These are phyloP conservation scores for Parathielavia hyrcaniae DNA, from an alignment of 495 filamentous ascomycete species.

Conservation along the genomic window DNA sequence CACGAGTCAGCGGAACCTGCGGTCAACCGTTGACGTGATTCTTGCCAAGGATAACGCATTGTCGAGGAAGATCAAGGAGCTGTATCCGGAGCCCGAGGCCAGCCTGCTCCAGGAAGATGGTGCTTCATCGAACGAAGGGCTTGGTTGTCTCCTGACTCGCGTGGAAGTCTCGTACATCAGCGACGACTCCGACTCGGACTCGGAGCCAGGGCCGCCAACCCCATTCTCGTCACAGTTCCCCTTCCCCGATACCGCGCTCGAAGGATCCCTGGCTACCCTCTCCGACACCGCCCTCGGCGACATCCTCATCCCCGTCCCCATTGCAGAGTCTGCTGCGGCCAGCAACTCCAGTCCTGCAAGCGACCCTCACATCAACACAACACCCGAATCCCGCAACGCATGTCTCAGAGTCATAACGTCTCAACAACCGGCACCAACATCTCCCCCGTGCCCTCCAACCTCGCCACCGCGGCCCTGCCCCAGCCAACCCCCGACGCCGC, in stretches of 20 bases:
- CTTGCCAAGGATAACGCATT: not conserved
- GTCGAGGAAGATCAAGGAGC: not conserved
- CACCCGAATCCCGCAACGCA: not conserved
- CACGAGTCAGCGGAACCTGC: not conserved
- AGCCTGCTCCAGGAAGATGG: not conserved
- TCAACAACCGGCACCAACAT: not conserved
- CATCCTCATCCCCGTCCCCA: slow-evolving; percentile 1
- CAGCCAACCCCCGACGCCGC: not conserved
- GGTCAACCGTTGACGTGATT: not conserved
- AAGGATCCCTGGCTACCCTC: not conserved
- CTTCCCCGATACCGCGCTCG: not conserved
- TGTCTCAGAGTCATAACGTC: slow-evolving; percentile 4
- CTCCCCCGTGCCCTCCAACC: not conserved
- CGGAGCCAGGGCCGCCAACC: not conserved
- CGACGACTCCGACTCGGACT: slow-evolving; percentile 8
- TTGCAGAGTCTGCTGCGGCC: not conserved
- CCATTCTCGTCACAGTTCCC: slow-evolving; percentile 3
- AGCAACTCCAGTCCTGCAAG: no score
- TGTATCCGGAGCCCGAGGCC: slow-evolving; percentile 4
- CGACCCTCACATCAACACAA: not conserved
- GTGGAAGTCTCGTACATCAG: not conserved
- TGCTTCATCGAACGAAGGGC: not conserved
- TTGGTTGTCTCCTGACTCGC: not conserved
- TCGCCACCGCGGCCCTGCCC: not conserved
- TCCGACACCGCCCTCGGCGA: not conserved